These are phyloP conservation scores for Saturnispora serradocipensis DNA, from an alignment of 805 yeast genomes.

Conservation along the genomic window DNA sequence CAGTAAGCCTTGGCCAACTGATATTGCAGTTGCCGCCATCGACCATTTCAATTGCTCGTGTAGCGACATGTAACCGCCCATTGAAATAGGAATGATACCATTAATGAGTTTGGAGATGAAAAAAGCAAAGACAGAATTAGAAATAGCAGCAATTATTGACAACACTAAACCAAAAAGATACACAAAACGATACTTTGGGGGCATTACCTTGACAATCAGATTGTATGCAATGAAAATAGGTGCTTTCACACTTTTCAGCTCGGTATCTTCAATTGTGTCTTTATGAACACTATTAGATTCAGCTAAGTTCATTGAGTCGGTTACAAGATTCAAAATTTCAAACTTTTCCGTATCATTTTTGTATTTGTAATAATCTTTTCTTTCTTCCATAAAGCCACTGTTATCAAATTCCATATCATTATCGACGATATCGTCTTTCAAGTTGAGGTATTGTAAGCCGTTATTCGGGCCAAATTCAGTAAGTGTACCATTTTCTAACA, in stretches of 20 bases:
- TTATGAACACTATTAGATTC: neutral
- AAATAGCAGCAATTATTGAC: constrained; percentile 49
- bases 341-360: neutral
- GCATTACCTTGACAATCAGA: constrained; percentile 3
- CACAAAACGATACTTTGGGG: constrained; percentile 13
- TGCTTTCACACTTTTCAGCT: neutral
- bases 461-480: constrained; percentile 34
- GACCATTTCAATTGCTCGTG: constrained; percentile 54
- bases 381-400: neutral
- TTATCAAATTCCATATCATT: neutral
- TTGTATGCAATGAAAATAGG: constrained; percentile 9
- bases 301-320: neutral
- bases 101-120: constrained; percentile 61
- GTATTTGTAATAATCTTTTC: constrained; percentile 2
- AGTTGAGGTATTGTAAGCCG: constrained; percentile 9
- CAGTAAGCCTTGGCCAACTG: constrained; percentile 52
- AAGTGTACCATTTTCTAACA: constrained; percentile 53
- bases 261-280: constrained; percentile 1
- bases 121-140: constrained; percentile 72
- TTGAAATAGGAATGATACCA: constrained; percentile 45
- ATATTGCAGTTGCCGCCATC: constrained; percentile 48
- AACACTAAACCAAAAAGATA: constrained; percentile 42
- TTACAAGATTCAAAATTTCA: neutral
- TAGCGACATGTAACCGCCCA: constrained; percentile 19
- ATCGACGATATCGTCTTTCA: neutral